Evolutionary conservation across 2,329 filamentous ascomycete species (phyloP).

Genomic region (Colletotrichum cereale): DNA sequence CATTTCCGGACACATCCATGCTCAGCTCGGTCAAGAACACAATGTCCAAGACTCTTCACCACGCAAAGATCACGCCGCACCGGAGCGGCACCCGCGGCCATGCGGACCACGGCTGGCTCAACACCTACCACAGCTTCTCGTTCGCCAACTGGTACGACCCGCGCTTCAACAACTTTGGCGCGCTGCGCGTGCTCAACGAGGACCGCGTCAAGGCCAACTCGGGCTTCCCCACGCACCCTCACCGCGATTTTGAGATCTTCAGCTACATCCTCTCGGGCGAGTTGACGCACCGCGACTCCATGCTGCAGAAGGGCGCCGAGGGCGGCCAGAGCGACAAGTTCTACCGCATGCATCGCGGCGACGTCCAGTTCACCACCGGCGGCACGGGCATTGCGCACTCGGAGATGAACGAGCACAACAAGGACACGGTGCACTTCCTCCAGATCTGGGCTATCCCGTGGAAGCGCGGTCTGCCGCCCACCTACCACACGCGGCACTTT

Average conservation of each 20-base stretch:
- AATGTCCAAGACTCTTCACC: conserved; percentile 73
- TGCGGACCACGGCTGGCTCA: conserved; percentile 87
- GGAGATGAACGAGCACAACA: conserved; percentile 82
- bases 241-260: conserved; percentile 92
- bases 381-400: conserved; percentile 84
- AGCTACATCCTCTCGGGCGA: conserved; percentile 88
- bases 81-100: conserved; percentile 80
- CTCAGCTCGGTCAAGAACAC: conserved; percentile 57
- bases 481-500: conserved; percentile 82
- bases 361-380: conserved; percentile 92
- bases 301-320: conserved; percentile 78
- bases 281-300: conserved; percentile 88
- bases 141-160: conserved; percentile 82
- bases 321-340: conserved; percentile 72
- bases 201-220: conserved; percentile 80
- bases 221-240: conserved; percentile 87
- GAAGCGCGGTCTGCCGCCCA: conserved; percentile 77
- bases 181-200: conserved; percentile 88
- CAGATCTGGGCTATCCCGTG: conserved; percentile 92
- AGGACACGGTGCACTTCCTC: conserved; percentile 83
- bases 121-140: conserved; percentile 88
- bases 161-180: conserved; percentile 76
- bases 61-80: conserved; percentile 81
- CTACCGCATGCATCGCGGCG: conserved; percentile 79
- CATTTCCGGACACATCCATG: conserved; percentile 43